Base-by-base conservation (phyloP, 208 protist species). In the Trypanosoma congolense region DNA sequence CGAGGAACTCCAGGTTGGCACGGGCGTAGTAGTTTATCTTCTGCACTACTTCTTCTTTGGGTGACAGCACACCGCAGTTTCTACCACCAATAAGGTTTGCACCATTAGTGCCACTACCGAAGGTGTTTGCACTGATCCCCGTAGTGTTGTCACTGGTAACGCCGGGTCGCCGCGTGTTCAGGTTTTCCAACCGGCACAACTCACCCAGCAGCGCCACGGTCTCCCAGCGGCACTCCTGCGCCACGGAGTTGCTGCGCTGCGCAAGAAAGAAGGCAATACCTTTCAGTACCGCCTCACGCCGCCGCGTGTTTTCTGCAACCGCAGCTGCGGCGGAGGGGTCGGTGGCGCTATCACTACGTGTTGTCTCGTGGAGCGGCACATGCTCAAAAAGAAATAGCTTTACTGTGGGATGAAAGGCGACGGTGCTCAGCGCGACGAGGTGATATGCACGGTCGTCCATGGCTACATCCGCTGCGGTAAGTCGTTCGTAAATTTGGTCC, bases 341-440 rank as follows among this genome's bases (percentile, higher is more conserved):
- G n/a, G n/a, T n/a, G n/a, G n/a, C n/a, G n/a, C n/a, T n/a, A n/a
- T n/a, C n/a, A n/a, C n/a, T n/a, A n/a, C n/a, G n/a, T n/a, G n/a
- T n/a, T n/a, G n/a, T 53, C 22, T 24, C 38, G 18, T 4, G 47
- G 12, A 66, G 19, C 22, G 56, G 60, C 36, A 35, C 56, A 22
- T 78, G 61, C 30, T 92, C 80, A 59, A 75, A 92, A 25, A 87
- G 65, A 56, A 79, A 88, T 4, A 88, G 78, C 52, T 92, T 92
- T n/a, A 92, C 84, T 31, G 64, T 77, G 9, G 80, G 72, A 54
- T 92, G 78, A 55, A 92, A 92, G 56, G 76, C 78, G 16, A 92
- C 75, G 14, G 77, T 87, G 68, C 70, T 79, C 61, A 92, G 75
- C 2, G 84, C 84, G 14, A 92, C 76, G 28, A 89, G 65, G 65